phyloP scores from a whole-genome alignment of 148 eudicot genomes.

The Pharnaceum exiguum region DNA sequence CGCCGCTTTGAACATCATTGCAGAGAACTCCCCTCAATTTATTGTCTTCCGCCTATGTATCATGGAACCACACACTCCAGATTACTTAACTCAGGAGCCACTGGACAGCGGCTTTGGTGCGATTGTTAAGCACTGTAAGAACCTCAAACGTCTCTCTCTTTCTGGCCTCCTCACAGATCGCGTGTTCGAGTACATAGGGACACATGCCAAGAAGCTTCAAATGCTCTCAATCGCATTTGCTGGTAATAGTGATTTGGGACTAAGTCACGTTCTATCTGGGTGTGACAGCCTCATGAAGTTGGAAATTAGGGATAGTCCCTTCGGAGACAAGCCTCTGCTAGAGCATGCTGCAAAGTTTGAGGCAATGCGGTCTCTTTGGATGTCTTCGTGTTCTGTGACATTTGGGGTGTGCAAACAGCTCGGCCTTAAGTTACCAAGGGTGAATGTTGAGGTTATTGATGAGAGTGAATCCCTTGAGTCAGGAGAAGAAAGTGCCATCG shows the following conservation, averaged over 20 bases:
- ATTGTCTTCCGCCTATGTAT: conserved; percentile 66
- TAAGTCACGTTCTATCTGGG: conserved; percentile 60
- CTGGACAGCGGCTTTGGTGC: conserved; percentile 73
- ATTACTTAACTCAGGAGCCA: conserved; percentile 54
- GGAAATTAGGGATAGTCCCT: conserved; percentile 80
- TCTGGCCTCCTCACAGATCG: conserved; percentile 67
- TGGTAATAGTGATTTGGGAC: conserved; percentile 64
- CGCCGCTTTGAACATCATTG: conserved; percentile 52
- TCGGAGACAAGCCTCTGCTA: conserved; percentile 71
- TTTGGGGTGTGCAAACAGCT: conserved; percentile 66
- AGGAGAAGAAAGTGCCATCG: conserved; percentile 34
- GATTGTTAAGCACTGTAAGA: conserved; percentile 61
- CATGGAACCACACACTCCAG: conserved; percentile 59
- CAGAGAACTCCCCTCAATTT: conserved; percentile 51
- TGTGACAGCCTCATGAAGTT: conserved; percentile 60
- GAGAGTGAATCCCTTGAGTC: conserved; percentile 50
- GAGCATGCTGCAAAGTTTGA: conserved; percentile 69
- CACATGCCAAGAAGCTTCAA: conserved; percentile 59
- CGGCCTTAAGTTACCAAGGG: conserved; percentile 56
- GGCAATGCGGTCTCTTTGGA: conserved; percentile 99
- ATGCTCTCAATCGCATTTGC: conserved; percentile 82
- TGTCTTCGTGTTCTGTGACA: conserved; percentile 72
- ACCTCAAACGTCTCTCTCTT: conserved; percentile 55
- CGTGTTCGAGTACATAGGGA: conserved; percentile 56
- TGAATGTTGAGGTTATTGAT: conserved; percentile 71